Conservation (phyloP, 306 rosid genomes). For the Gastrolobium villosum region DNA sequence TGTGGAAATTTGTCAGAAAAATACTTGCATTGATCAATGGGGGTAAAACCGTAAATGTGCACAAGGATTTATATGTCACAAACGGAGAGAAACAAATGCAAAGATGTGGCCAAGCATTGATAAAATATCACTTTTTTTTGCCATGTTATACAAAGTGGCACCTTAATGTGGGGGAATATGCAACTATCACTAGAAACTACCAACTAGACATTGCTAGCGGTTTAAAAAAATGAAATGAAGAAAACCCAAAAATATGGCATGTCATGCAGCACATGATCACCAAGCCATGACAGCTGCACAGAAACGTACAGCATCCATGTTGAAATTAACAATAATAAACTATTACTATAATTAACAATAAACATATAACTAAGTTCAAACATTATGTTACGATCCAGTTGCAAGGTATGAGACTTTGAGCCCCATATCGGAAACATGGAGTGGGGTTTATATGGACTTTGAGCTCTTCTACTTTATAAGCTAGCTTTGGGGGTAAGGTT, state of each 20-base stretch:
- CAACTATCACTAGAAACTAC: background rate
- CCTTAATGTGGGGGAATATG: background rate
- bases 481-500: no score
- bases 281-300: background rate
- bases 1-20: slow-evolving; percentile 34
- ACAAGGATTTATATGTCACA: slow-evolving; percentile 11
- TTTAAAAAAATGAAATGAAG: background rate
- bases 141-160: background rate
- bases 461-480: no score
- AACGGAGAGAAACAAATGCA: slow-evolving; percentile 1
- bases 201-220: background rate
- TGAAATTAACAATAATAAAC: slow-evolving; percentile 25
- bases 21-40: background rate
- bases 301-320: slow-evolving; percentile 5
- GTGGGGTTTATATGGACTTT: no score
- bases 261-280: slow-evolving; percentile 3
- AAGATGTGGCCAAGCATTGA: slow-evolving; percentile 18
- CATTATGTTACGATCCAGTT: background rate
- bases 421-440: no score
- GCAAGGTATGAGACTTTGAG: no score
- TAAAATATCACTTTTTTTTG: background rate
- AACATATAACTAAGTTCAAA: background rate
- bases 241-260: background rate
- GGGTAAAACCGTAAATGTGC: background rate
- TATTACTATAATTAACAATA: slow-evolving; percentile 1